Evolutionary conservation across 192 early-diverging fungal genomes (phyloP), one percentile per base, ranked within the genome.

Genomic region (Funneliformis mosseae): DNA sequence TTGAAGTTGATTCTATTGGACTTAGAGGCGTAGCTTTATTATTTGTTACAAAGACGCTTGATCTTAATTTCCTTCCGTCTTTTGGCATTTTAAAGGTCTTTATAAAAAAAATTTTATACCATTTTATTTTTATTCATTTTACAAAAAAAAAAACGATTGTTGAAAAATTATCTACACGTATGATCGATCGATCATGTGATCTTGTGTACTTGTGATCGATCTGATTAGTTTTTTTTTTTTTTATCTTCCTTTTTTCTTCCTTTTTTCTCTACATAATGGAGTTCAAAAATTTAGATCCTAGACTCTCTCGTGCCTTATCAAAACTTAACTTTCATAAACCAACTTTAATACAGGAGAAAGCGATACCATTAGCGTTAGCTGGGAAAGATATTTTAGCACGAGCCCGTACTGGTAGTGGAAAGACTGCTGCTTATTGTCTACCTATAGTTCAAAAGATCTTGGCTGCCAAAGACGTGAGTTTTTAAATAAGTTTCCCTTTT

Each of bases 391-490:
- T 99, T 69, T 86, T 98, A 61, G 98, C 96, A 12, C 87, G 92
- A 60, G 97, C 98, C 27, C 89, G 95, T 64, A 99, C 97, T 0
- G 98, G 98, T 39, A 95, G 93, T 33, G 98, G 98, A 80, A 99
- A 99, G 86, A 98, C 98, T 8, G 95, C 96, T 21, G 98, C 98
- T 5, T 99, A 97, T 85, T 91, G 92, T 70, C 82, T 98, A 28
- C 97, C 98, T 1, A 85, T 98, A 21, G 83, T 98, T 33, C 96
- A 98, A 88, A 96, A 96, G 83, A 95, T 99, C 25, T 85, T 99
- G 46, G 73, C 84, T 8, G 81, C 84, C 43, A 96, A 96, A 81
- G 91, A 92, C 73, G 88, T 88, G 81, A 74, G 27, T 27, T 25
- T 76, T 18, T 48, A 21, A 18, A 18, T 18, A 16, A 55, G 18